A percentile compares a stretch with the other conserved stretches of the same genome.
phyloP scores from a whole-genome alignment of 169 alveolate species.

The Plasmodium blacklocki region DNA sequence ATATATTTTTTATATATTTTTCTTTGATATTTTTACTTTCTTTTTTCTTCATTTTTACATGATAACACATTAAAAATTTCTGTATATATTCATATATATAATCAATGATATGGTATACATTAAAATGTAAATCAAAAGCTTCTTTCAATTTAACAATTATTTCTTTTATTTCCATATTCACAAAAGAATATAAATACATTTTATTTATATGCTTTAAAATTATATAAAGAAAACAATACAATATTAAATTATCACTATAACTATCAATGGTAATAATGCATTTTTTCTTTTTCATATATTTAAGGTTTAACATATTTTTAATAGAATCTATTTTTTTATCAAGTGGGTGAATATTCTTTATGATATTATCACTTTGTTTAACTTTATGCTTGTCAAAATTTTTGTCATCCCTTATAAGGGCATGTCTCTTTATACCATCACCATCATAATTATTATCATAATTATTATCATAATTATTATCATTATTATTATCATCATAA shows the following conservation, averaged over 20 bases:
- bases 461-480: no score
- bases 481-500: no score
- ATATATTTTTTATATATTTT: not conserved
- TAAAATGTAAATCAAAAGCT: constrained; percentile 22
- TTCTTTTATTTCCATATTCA: constrained; percentile 12
- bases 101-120: constrained; percentile 19
- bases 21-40: not conserved
- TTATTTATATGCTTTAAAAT: constrained; percentile 20
- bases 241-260: constrained; percentile 47
- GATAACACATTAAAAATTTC: not conserved
- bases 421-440: no score
- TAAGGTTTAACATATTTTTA: not conserved
- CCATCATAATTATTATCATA: no score
- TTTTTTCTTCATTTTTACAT: not conserved
- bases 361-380: not conserved
- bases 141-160: constrained; percentile 7
- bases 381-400: no score
- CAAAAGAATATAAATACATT: constrained; percentile 3
- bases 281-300: constrained; percentile 3
- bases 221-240: constrained; percentile 21
- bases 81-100: constrained; percentile 2
- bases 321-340: not conserved
- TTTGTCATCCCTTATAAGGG: no score
- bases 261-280: constrained; percentile 37
- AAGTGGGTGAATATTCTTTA: not conserved